Percentiles rank a stretch among this genome's conserved stretches.
These are phyloP conservation scores for Cicer cuneatum DNA, from an alignment of 306 rosid genomes.

Conservation along the genomic window DNA sequence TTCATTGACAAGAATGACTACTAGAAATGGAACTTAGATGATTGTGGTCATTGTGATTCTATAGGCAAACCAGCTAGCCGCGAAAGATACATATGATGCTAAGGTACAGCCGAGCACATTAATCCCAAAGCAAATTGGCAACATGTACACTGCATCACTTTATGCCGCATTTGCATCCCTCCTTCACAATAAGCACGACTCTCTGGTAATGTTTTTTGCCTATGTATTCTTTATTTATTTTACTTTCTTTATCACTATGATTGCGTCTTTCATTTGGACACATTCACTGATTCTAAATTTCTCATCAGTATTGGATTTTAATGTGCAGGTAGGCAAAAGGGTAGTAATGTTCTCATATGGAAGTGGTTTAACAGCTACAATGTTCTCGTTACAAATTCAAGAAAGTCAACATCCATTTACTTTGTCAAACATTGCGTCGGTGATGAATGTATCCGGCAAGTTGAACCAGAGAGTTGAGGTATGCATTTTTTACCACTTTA, in stretches of 20 bases:
- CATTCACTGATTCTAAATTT: slow-evolving; percentile 6
- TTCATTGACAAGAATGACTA: not conserved
- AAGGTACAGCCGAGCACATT: slow-evolving; percentile 84
- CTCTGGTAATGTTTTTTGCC: slow-evolving; percentile 56
- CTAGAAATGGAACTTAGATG: slow-evolving; percentile 4
- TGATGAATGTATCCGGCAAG: slow-evolving; percentile 72
- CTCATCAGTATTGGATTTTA: slow-evolving; percentile 22
- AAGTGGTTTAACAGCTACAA: slow-evolving; percentile 80
- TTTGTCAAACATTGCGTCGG: slow-evolving; percentile 66
- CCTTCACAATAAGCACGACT: slow-evolving; percentile 59
- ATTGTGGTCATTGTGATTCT: slow-evolving; percentile 30
- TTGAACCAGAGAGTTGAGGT: slow-evolving; percentile 82
- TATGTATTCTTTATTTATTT: not conserved
- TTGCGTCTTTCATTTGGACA: not conserved
- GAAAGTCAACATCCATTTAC: slow-evolving; percentile 69
- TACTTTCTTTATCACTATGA: not conserved
- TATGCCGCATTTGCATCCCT: slow-evolving; percentile 65
- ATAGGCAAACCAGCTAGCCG: slow-evolving; percentile 76
- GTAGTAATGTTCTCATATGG: slow-evolving; percentile 84
- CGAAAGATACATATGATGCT: slow-evolving; percentile 62
- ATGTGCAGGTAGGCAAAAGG: slow-evolving; percentile 67
- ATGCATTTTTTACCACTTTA: slow-evolving; percentile 30
- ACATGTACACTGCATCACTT: slow-evolving; percentile 44
- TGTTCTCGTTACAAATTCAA: slow-evolving; percentile 70
- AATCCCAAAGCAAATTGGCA: slow-evolving; percentile 84